Evolutionary conservation across 2,329 filamentous ascomycete genomes (phyloP).

Genomic region (Aspergillus fructus): DNA sequence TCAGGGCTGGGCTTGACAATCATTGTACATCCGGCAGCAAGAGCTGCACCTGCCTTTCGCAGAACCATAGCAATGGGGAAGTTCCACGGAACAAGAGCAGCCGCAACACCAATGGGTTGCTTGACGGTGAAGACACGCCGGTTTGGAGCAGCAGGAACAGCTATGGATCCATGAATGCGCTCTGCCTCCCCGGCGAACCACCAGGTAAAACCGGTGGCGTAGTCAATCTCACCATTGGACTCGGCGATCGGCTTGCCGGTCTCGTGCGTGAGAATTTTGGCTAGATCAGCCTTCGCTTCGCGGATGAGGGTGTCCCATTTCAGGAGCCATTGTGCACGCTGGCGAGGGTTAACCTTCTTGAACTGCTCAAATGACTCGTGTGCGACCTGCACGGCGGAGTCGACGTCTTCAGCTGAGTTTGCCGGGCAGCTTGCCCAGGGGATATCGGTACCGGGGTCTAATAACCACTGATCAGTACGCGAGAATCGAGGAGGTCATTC

Average conservation of each 20-base stretch:
- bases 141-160: conserved; percentile 59
- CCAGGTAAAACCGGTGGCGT: conserved; percentile 54
- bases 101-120: conserved; percentile 69
- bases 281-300: conserved; percentile 62
- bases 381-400: conserved; percentile 58
- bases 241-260: conserved; percentile 60
- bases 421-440: conserved; percentile 54
- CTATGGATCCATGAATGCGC: conserved; percentile 62
- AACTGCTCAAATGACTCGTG: conserved; percentile 62
- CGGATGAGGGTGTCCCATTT: conserved; percentile 66
- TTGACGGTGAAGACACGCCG: conserved; percentile 71
- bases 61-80: conserved; percentile 68
- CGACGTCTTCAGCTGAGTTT: conserved; percentile 58
- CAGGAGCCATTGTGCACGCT: conserved; percentile 61
- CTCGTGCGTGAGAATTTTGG: conserved; percentile 62
- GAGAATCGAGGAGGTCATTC: background rate
- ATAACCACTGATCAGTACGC: background rate
- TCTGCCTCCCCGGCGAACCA: conserved; percentile 64
- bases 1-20: conserved; percentile 71
- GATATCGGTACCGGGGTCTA: conserved; percentile 53
- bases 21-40: conserved; percentile 74
- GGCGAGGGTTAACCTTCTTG: conserved; percentile 59
- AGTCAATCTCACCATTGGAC: conserved; percentile 56
- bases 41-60: conserved; percentile 65
- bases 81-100: conserved; percentile 71